Percentiles rank a stretch among this genome's conserved stretches.
Evolutionary conservation across 805 yeast genomes (phyloP).

Genomic region (Saturnispora saitoi): DNA sequence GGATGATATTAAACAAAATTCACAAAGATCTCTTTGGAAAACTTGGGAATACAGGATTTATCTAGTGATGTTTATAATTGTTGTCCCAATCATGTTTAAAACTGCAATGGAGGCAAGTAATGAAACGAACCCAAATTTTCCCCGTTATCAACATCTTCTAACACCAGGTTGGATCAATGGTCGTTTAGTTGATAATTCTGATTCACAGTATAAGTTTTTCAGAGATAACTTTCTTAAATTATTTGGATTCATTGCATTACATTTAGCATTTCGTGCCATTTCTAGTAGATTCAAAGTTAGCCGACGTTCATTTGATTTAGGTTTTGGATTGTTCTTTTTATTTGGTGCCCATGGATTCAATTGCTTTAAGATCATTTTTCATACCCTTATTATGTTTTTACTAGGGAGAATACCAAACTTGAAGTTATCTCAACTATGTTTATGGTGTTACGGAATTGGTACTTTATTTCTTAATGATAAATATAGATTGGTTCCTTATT

Average conservation of each 20-base stretch:
- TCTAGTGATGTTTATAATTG: conserved; percentile 49
- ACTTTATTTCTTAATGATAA: conserved; percentile 71
- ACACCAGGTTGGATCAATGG: conserved; percentile 87
- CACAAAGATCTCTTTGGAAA: conserved; percentile 53
- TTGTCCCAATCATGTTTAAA: conserved; percentile 74
- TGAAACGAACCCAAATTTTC: conserved; percentile 66
- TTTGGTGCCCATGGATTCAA: conserved; percentile 77
- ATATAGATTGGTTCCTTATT: conserved; percentile 43
- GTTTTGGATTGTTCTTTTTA: conserved; percentile 61
- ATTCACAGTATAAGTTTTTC: conserved; percentile 79
- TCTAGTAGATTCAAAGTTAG: conserved; percentile 22
- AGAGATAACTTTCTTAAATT: conserved; percentile 69
- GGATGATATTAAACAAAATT: conserved; percentile 26
- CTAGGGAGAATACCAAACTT: conserved; percentile 35
- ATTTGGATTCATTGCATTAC: conserved; percentile 44
- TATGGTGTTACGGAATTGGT: conserved; percentile 78
- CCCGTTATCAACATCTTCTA: conserved; percentile 49
- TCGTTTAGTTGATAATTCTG: conserved; percentile 86
- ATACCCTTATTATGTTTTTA: conserved; percentile 44
- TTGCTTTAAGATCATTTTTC: conserved; percentile 49
- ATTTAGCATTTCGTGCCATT: conserved; percentile 41
- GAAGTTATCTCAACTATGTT: conserved; percentile 33
- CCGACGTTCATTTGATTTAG: conserved; percentile 62
- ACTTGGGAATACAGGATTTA: conserved; percentile 72
- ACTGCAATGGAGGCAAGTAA: conserved; percentile 78